Conservation (phyloP, 2,329 filamentous ascomycete species). For the Ascochyta lentis region DNA sequence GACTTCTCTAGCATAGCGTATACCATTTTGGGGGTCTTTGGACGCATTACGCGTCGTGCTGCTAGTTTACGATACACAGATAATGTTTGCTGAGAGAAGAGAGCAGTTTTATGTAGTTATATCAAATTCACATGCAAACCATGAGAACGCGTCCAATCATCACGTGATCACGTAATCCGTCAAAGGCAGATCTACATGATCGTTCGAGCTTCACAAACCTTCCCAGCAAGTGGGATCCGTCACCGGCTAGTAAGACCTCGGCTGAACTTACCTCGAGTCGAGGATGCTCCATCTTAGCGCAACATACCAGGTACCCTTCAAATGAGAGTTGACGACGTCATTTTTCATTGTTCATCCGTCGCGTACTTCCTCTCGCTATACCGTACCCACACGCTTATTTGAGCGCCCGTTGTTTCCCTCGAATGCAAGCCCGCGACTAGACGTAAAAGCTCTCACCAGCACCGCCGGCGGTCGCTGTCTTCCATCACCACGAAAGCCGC, state of each 20-base stretch:
- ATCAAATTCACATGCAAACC: slow-evolving; percentile 25
- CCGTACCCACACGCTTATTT: background rate
- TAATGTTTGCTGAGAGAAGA: slow-evolving; percentile 40
- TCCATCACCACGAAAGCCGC: background rate
- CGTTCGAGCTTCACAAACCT: slow-evolving; percentile 16
- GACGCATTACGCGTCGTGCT: slow-evolving; percentile 38
- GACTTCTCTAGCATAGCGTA: slow-evolving; percentile 50
- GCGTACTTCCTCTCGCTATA: slow-evolving; percentile 5
- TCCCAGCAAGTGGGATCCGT: slow-evolving; percentile 1
- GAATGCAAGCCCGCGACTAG: background rate
- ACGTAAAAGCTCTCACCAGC: background rate
- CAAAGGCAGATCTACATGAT: slow-evolving; percentile 2
- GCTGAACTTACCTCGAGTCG: background rate
- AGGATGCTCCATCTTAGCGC: background rate
- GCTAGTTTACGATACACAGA: slow-evolving; percentile 39
- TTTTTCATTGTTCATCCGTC: slow-evolving; percentile 6
- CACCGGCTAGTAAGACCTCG: background rate
- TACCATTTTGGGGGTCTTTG: slow-evolving; percentile 45
- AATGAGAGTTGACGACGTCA: slow-evolving; percentile 15
- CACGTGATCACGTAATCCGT: slow-evolving; percentile 27
- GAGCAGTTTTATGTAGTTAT: slow-evolving; percentile 7
- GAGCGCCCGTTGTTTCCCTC: background rate
- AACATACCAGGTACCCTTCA: background rate
- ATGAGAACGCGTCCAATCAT: slow-evolving; percentile 27
- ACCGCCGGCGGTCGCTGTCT: slow-evolving; percentile 7